A percentile compares a stretch with the other conserved stretches of the same genome.
Evolutionary conservation across 2,329 filamentous ascomycete species (phyloP).

Genomic region (Pezicula radicicola): DNA sequence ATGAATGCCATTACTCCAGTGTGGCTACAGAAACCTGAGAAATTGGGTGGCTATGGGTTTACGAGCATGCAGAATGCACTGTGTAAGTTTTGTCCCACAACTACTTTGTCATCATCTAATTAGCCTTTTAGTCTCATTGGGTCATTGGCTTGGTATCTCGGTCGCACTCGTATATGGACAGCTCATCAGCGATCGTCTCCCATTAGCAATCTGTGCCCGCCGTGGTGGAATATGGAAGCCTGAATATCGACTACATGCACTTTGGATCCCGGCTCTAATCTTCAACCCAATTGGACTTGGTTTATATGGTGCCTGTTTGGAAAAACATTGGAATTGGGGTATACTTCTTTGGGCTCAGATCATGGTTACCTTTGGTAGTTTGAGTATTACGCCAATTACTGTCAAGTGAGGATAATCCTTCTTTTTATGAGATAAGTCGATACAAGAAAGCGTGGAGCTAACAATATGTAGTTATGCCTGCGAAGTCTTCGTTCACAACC

Average conservation of each 20-base stretch:
- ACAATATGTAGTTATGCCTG: conserved; percentile 15
- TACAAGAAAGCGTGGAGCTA: background rate
- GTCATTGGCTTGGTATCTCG: conserved; percentile 3
- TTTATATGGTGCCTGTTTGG: conserved; percentile 35
- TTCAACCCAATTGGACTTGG: conserved; percentile 31
- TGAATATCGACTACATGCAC: conserved; percentile 34
- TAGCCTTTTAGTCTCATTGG: background rate
- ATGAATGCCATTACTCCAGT: conserved; percentile 4
- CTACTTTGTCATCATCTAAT: background rate
- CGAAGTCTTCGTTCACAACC: conserved; percentile 32
- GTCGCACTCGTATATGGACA: conserved; percentile 4
- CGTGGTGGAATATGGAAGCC: conserved; percentile 32
- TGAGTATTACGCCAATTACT: conserved; percentile 9
- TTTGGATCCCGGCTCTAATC: conserved; percentile 28
- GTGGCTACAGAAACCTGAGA: conserved; percentile 3
- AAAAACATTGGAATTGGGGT: conserved; percentile 37
- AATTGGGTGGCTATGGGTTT: conserved; percentile 6
- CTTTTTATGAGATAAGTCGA: background rate
- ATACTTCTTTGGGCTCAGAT: conserved; percentile 37
- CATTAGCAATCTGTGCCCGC: conserved; percentile 4
- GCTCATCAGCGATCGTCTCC: conserved; percentile 4
- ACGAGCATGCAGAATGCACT: conserved; percentile 3
- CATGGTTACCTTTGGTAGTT: conserved; percentile 32
- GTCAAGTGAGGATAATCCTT: conserved; percentile 4
- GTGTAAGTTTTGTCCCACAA: background rate